A percentile compares a stretch with the other conserved stretches of the same genome.
phyloP scores from a whole-genome alignment of 2,329 filamentous ascomycete species.

The Trichoderma citrinoviride region DNA sequence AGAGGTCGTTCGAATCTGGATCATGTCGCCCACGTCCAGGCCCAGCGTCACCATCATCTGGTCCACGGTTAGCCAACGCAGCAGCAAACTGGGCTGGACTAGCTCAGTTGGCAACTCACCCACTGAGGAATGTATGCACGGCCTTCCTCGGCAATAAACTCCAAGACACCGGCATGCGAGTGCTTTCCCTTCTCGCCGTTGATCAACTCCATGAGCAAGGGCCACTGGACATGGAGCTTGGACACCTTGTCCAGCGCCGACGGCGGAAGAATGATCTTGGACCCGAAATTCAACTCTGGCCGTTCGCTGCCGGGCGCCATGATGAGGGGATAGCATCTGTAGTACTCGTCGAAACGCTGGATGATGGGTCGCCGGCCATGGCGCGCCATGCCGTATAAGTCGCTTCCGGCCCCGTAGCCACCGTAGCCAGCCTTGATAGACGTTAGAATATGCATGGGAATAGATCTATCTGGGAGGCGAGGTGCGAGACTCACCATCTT shows the following conservation, averaged over 20 bases:
- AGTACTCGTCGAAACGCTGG: slow-evolving; percentile 96
- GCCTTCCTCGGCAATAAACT: slow-evolving; percentile 97
- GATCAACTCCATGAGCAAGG: slow-evolving; percentile 92
- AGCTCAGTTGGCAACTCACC: slow-evolving; percentile 50
- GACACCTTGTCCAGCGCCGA: slow-evolving; percentile 97
- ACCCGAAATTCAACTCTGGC: slow-evolving; percentile 88
- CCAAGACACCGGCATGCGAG: slow-evolving; percentile 91
- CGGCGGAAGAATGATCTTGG: slow-evolving; percentile 96
- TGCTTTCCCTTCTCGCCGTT: slow-evolving; percentile 78
- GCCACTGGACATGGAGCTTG: slow-evolving; percentile 92
- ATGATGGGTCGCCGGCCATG: slow-evolving; percentile 48
- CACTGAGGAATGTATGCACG: slow-evolving; percentile 95
- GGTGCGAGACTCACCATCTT: slow-evolving; percentile 7
- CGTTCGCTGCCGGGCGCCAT: slow-evolving; percentile 92
- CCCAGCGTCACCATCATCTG: slow-evolving; percentile 91
- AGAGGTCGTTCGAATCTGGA: slow-evolving; percentile 93
- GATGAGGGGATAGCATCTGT: slow-evolving; percentile 90
- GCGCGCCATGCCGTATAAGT: slow-evolving; percentile 50
- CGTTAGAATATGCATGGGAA: neutral
- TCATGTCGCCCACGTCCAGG: slow-evolving; percentile 87
- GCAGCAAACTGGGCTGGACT: neutral
- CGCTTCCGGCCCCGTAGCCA: slow-evolving; percentile 47
- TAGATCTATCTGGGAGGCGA: neutral
- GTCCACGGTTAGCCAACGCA: slow-evolving; percentile 25
- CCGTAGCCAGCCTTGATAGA: slow-evolving; percentile 39